A percentile compares a stretch with the other conserved stretches of the same genome.
Evolutionary conservation across 176 grass and related monocot genomes (phyloP).

Genomic region (Carex pumila): DNA sequence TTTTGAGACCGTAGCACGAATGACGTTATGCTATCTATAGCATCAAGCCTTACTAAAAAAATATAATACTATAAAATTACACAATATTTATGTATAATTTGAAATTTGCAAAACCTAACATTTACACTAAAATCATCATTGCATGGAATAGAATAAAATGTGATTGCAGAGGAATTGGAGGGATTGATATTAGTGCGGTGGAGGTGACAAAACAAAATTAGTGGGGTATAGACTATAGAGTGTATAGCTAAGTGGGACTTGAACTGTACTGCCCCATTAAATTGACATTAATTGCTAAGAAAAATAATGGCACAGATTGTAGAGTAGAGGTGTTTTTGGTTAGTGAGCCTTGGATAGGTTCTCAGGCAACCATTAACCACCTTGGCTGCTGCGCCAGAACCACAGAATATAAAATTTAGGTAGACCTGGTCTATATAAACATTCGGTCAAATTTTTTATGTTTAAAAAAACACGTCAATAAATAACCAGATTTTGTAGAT

Average conservation of each 20-base stretch:
- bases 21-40: no score
- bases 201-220: conserved; percentile 16
- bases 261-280: conserved; percentile 18
- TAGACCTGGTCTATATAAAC: background rate
- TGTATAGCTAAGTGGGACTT: conserved; percentile 19
- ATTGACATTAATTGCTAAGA: conserved; percentile 15
- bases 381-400: conserved; percentile 5
- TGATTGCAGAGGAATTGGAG: background rate
- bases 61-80: background rate
- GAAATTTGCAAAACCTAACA: background rate
- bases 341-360: conserved; percentile 18
- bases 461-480: no score
- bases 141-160: background rate
- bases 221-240: background rate
- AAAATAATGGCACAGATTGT: background rate
- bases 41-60: no score
- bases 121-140: background rate
- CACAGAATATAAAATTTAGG: background rate
- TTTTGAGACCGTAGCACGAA: no score
- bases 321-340: conserved; percentile 9
- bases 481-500: background rate
- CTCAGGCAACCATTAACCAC: conserved; percentile 8
- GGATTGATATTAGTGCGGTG: conserved; percentile 3
- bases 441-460: background rate
- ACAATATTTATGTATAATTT: background rate